A percentile compares a stretch with the other conserved stretches of the same genome.
Evolutionary conservation across 1,139 yeast species (phyloP).

Genomic region (Candida mesenterica): DNA sequence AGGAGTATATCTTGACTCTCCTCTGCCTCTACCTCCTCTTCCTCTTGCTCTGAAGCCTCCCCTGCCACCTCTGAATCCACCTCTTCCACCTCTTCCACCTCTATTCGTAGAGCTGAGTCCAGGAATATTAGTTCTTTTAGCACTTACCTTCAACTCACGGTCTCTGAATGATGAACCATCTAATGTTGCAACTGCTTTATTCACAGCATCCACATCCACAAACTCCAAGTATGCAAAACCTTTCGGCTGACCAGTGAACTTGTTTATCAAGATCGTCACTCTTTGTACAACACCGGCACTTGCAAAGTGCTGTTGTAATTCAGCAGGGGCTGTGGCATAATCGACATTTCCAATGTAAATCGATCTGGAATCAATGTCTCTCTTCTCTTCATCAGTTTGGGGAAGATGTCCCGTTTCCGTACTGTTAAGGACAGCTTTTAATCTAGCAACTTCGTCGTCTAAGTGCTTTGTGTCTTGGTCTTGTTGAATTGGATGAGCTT

Average conservation of each 20-base stretch:
- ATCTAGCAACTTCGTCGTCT: slow-evolving; percentile 18
- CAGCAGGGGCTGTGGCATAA: slow-evolving; percentile 75
- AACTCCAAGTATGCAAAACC: slow-evolving; percentile 88
- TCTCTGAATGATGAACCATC: slow-evolving; percentile 68
- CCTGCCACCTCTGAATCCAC: slow-evolving; percentile 25
- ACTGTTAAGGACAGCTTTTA: slow-evolving; percentile 15
- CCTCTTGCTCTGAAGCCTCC: slow-evolving; percentile 19
- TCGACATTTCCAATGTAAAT: slow-evolving; percentile 89
- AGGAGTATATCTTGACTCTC: slow-evolving; percentile 20
- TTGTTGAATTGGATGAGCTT: not conserved
- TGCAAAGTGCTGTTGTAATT: slow-evolving; percentile 74
- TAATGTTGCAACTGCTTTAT: slow-evolving; percentile 59
- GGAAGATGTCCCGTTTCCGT: slow-evolving; percentile 16
- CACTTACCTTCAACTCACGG: slow-evolving; percentile 65
- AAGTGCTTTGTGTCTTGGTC: slow-evolving; percentile 12
- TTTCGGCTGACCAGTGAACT: slow-evolving; percentile 73
- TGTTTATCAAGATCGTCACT: slow-evolving; percentile 75
- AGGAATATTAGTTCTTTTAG: slow-evolving; percentile 80
- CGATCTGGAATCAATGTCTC: slow-evolving; percentile 67
- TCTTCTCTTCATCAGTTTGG: slow-evolving; percentile 32
- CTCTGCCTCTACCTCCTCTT: slow-evolving; percentile 24
- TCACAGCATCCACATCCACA: slow-evolving; percentile 59
- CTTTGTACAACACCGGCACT: slow-evolving; percentile 77
- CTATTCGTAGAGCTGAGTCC: slow-evolving; percentile 54
- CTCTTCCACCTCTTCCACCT: slow-evolving; percentile 35